Percentiles rank a stretch among this genome's conserved stretches.
Evolutionary conservation across 2,329 filamentous ascomycete genomes (phyloP).

Genomic region (Phyllosticta paracitricarpa): DNA sequence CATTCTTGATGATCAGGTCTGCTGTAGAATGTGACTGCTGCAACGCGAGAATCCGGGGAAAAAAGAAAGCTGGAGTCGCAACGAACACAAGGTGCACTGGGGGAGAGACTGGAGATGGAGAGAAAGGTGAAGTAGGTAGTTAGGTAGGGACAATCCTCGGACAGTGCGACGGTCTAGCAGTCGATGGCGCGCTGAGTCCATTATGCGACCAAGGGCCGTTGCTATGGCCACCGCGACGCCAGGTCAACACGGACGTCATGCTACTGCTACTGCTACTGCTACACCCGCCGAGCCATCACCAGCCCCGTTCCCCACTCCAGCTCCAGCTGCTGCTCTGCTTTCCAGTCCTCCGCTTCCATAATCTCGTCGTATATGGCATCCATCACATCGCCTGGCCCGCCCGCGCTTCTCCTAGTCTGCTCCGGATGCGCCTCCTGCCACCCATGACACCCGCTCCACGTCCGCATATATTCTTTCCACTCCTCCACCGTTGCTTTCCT

Average conservation of each 20-base stretch:
- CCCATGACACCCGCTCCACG: conserved; percentile 49
- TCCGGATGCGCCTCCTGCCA: conserved; percentile 50
- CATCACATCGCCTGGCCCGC: conserved; percentile 51
- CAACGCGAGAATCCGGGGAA: background rate
- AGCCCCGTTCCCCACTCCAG: conserved; percentile 54
- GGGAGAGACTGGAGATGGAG: background rate
- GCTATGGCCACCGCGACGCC: background rate
- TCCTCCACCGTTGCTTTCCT: conserved; percentile 46
- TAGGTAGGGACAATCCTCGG: background rate
- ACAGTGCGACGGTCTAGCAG: background rate
- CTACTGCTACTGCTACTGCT: background rate
- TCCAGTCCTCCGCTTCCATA: conserved; percentile 40
- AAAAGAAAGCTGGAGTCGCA: background rate
- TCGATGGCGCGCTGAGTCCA: background rate
- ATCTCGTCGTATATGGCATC: conserved; percentile 54
- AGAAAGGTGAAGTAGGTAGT: background rate
- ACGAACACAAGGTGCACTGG: background rate
- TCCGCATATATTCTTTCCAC: conserved; percentile 51
- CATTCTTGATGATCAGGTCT: background rate
- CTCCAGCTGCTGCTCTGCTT: conserved; percentile 28
- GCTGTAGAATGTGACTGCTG: background rate
- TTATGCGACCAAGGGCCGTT: background rate
- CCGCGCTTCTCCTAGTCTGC: conserved; percentile 39
- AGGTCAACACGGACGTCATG: background rate
- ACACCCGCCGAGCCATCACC: conserved; percentile 43